A percentile compares a stretch with the other conserved stretches of the same genome.
Conservation (phyloP, 2,329 filamentous ascomycete genomes). For the Alternaria rosae region DNA sequence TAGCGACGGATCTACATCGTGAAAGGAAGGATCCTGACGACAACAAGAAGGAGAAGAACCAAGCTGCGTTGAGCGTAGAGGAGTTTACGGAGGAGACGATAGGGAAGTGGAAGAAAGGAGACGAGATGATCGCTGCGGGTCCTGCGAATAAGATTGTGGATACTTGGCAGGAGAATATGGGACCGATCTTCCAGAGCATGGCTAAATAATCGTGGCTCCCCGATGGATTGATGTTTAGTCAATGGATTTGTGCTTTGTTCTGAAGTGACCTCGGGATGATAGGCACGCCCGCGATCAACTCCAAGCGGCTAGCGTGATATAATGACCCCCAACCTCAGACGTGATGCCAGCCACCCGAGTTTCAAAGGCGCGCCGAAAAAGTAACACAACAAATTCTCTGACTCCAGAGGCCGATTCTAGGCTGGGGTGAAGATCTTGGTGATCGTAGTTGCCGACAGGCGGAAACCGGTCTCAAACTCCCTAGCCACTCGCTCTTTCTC, state of each 20-base stretch:
- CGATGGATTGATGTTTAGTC: background rate
- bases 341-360: background rate
- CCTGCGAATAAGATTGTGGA: constrained; percentile 52
- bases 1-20: constrained; percentile 63
- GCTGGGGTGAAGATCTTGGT: background rate
- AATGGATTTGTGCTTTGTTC: background rate
- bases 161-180: constrained; percentile 55
- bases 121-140: constrained; percentile 60
- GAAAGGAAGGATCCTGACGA: constrained; percentile 64
- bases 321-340: background rate
- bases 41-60: constrained; percentile 66
- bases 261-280: background rate
- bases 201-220: background rate
- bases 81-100: constrained; percentile 63
- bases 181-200: constrained; percentile 27
- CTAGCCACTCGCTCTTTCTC: background rate
- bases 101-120: constrained; percentile 55
- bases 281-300: too few relatives aligned
- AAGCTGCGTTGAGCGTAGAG: constrained; percentile 58
- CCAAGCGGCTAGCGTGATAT: background rate
- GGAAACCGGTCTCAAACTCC: background rate
- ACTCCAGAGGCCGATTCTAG: background rate
- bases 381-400: background rate
- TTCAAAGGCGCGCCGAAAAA: background rate
- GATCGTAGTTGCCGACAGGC: background rate